These are phyloP conservation scores for Malassezia nana DNA, from an alignment of 1,284 basidiomycete genomes.

Conservation along the genomic window DNA sequence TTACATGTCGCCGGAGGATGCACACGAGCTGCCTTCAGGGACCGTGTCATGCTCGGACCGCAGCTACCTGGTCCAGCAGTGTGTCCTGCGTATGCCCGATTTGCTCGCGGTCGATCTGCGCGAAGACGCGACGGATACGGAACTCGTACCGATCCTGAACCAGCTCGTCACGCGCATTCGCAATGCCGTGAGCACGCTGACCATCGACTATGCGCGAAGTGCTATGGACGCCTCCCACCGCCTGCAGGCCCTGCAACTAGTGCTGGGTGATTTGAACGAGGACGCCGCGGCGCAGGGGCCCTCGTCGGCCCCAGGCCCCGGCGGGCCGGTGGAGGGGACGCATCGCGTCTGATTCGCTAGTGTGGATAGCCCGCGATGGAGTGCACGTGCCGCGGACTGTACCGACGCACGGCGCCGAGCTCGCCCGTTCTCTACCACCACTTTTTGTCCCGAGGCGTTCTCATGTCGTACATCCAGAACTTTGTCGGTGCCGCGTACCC, in stretches of 20 bases:
- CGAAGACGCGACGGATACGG: slow-evolving; percentile 45
- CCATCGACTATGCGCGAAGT: neutral
- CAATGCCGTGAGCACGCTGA: slow-evolving; percentile 22
- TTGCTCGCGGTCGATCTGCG: slow-evolving; percentile 36
- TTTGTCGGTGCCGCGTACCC: slow-evolving; percentile 27
- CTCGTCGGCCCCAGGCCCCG: neutral
- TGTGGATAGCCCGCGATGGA: too few relatives aligned
- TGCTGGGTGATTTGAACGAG: neutral
- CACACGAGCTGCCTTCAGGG: neutral
- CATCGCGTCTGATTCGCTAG: neutral
- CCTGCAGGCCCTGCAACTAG: neutral
- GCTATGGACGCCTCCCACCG: neutral
- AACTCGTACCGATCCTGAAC: slow-evolving; percentile 33
- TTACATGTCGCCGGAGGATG: neutral
- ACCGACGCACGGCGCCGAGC: neutral
- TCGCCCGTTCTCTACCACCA: slow-evolving; percentile 1
- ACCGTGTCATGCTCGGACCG: slow-evolving; percentile 9
- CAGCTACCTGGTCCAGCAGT: slow-evolving; percentile 28
- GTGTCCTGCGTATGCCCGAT: slow-evolving; percentile 32
- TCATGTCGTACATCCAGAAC: slow-evolving; percentile 16
- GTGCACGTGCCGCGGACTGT: slow-evolving; percentile 1
- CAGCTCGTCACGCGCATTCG: slow-evolving; percentile 42
- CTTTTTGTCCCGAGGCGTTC: neutral
- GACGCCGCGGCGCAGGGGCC: neutral
- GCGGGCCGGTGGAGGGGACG: neutral